Base-by-base conservation (phyloP, 2,329 filamentous ascomycete genomes). In the Pyrenophora tritici-repentis region DNA sequence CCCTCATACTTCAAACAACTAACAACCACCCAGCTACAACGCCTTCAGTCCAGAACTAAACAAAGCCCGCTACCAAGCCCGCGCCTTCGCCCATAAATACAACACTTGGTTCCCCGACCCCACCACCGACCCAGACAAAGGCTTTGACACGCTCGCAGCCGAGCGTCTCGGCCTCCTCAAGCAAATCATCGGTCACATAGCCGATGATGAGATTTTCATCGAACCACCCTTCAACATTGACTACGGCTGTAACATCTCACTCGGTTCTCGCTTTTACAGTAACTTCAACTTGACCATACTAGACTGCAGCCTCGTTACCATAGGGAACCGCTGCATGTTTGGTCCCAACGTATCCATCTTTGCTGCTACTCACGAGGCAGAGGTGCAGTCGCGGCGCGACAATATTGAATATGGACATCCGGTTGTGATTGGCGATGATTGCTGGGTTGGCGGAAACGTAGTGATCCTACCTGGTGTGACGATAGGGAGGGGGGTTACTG, bases 391-490 rank as follows among this genome's bases (percentile, higher is more conserved):
- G 79, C 6, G 66, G 75, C 13, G 75, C 10, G 76, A 79, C 6
- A 74, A 79, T 18, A 70, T 81, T 7, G 81, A 83, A 55, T 81
- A 77, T 50, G 78, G 79, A 0, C 72, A 72, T 31, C 76, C 77
- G 0, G 76, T 83, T 0, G 72, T 71, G 6, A 78, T 83, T 43
- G 79, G 79, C 0, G 61, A 68, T 49, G 67, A 71, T 42, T 72
- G 68, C 48, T 73, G 79, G 78, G 75, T 81, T 52, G 78, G 79
- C 0, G 79, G 78, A 0, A 75, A 77, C 54, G 77, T 73, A 2
- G 71, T 74, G 1, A 83, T 96, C 14, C 76, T 92, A 36, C 85
- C 89, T 0, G 91, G 91, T 0, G 85, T 96, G 18, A 92, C 82
- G 1, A 87, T 96, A 58, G 91, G 91, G 0, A 79, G 81, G 47